phyloP scores from a whole-genome alignment of 2,329 filamentous ascomycete genomes.

The Didymella glomerata region DNA sequence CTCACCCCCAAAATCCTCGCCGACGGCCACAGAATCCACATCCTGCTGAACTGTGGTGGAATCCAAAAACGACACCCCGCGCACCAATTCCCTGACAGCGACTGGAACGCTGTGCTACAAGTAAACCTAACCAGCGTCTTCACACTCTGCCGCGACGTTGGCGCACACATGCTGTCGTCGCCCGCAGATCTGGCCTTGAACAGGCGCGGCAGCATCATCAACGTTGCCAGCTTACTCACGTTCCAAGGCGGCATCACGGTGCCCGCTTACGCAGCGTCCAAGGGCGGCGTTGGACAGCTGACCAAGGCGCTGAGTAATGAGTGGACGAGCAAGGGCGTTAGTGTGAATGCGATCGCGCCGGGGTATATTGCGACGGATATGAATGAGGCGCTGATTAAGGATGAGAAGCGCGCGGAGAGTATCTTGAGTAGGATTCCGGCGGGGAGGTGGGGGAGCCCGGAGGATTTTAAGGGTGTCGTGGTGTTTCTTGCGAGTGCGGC shows the following conservation, averaged over 20 bases:
- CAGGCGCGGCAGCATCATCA: constrained; percentile 78
- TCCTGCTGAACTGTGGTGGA: constrained; percentile 86
- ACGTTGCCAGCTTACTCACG: constrained; percentile 80
- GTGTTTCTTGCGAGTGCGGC: constrained; percentile 80
- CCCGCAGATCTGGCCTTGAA: constrained; percentile 56
- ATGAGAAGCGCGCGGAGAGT: constrained; percentile 72
- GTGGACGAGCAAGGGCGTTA: constrained; percentile 81
- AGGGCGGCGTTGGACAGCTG: constrained; percentile 84
- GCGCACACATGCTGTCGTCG: constrained; percentile 77
- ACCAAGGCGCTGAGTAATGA: constrained; percentile 88
- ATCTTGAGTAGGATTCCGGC: constrained; percentile 85
- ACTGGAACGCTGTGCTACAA: constrained; percentile 84
- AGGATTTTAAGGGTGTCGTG: constrained; percentile 86
- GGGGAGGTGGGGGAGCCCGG: constrained; percentile 80
- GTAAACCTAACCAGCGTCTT: constrained; percentile 88
- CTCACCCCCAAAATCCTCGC: constrained; percentile 69
- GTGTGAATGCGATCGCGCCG: constrained; percentile 87
- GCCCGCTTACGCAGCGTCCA: constrained; percentile 85
- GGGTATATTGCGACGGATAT: constrained; percentile 95
- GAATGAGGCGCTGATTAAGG: constrained; percentile 82
- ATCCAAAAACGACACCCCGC: constrained; percentile 82
- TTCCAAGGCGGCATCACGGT: constrained; percentile 91
- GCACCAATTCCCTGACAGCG: constrained; percentile 75
- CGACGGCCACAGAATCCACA: constrained; percentile 71
- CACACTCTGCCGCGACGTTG: constrained; percentile 76